Conservation (phyloP, 2,329 filamentous ascomycete genomes). For the Verticillium klebahnii region DNA sequence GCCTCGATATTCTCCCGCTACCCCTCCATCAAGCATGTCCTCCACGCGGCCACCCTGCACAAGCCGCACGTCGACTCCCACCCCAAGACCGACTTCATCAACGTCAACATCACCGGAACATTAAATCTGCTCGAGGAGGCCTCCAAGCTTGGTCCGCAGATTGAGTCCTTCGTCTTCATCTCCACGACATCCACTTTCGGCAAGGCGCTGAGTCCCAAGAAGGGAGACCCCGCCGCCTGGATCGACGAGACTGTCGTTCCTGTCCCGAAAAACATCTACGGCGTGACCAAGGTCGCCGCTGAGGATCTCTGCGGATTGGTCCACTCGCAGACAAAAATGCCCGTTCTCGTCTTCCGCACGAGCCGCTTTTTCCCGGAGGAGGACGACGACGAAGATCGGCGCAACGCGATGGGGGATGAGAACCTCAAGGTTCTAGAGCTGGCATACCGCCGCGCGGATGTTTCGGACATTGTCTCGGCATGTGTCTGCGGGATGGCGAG, state of each 20-base stretch:
- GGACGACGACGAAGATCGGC: conserved; percentile 38
- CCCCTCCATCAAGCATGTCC: conserved; percentile 30
- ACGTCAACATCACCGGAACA: conserved; percentile 40
- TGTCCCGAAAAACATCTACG: conserved; percentile 43
- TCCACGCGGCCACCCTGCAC: conserved; percentile 42
- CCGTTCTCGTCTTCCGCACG: conserved; percentile 38
- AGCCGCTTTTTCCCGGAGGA: conserved; percentile 44
- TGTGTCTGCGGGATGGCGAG: conserved; percentile 31
- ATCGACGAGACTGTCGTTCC: conserved; percentile 36
- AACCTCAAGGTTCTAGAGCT: conserved; percentile 45
- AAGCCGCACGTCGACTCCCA: conserved; percentile 43
- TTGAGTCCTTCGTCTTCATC: conserved; percentile 38
- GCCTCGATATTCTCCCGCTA: conserved; percentile 22
- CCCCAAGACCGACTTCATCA: conserved; percentile 36
- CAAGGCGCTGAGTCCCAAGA: conserved; percentile 28
- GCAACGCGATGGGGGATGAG: conserved; percentile 28
- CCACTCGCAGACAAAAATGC: conserved; percentile 31
- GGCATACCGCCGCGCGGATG: conserved; percentile 37
- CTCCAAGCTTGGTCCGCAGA: conserved; percentile 13
- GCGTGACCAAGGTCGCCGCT: conserved; percentile 42
- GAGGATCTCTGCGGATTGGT: conserved; percentile 41
- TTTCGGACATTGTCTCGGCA: conserved; percentile 37
- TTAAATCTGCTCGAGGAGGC: conserved; percentile 35
- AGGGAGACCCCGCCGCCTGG: conserved; percentile 34
- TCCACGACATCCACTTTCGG: conserved; percentile 44